phyloP scores from a whole-genome alignment of 1,284 basidiomycete genomes.

The Leccinum subatratum region DNA sequence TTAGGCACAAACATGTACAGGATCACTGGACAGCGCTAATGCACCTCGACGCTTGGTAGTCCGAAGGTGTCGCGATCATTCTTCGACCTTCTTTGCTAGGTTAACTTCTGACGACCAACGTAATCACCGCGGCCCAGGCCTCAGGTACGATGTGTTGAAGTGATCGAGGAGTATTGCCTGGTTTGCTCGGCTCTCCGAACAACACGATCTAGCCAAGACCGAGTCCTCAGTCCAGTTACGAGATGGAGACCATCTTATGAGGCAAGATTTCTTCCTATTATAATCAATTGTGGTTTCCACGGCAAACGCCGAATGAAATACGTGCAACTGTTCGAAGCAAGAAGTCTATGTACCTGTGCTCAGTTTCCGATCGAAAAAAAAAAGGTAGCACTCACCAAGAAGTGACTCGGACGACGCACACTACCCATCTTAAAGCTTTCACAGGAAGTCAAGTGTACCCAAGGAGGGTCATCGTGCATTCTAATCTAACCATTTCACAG shows the following conservation, averaged over 20 bases:
- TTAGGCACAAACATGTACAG: constrained; percentile 1
- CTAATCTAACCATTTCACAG: not conserved
- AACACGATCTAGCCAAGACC: constrained; percentile 1
- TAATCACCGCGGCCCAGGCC: constrained; percentile 20
- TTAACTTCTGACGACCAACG: constrained; percentile 14
- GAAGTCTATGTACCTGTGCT: not conserved
- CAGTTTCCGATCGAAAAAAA: not conserved
- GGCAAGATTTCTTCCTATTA: not conserved
- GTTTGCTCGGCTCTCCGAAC: constrained; percentile 5
- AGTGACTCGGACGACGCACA: not conserved
- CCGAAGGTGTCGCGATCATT: constrained; percentile 25
- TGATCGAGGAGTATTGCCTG: not conserved
- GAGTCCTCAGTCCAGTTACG: not conserved
- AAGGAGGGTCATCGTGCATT: not conserved
- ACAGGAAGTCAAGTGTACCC: not conserved
- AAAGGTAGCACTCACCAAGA: not conserved
- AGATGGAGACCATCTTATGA: not conserved
- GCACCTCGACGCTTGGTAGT: constrained; percentile 3
- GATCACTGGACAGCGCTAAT: constrained; percentile 1
- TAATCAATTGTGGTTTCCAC: not conserved
- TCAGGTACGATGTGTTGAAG: constrained; percentile 3
- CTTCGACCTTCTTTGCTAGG: constrained; percentile 19
- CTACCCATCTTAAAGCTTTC: not conserved
- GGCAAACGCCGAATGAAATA: constrained; percentile 5
- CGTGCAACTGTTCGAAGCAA: not conserved